Base-by-base conservation (phyloP, 148 eudicot genomes). In the Talinum fruticosum region DNA sequence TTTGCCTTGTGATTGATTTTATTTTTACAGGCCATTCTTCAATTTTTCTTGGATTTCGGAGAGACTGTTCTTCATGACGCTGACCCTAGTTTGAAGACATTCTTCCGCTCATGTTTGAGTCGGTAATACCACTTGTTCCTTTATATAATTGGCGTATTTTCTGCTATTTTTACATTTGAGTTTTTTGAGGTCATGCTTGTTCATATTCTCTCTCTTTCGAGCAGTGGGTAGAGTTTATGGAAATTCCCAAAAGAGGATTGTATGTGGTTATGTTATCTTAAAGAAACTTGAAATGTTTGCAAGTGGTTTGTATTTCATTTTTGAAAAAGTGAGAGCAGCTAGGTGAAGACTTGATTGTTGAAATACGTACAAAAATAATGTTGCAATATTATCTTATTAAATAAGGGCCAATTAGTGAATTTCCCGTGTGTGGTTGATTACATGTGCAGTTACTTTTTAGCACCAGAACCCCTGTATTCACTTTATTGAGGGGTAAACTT, bases 61-160 rank as follows among this genome's bases (percentile, higher is more conserved):
- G 99, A 96, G 74, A 78, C 78, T 61, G 93, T 96, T 81, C 89
- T 96, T 74, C 97, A 93, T 80, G 99, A 96, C 85, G 93, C 99
- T 76, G 99, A 96, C 84, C 92, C 99, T 76, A 91, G 95, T 82
- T 78, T 96, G 73, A 87, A 87, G 83, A 87, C 85, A 36, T 96
- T 91, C 75, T 89, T 96, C 71, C 93, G 92, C 33, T 87, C 95
- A 59, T 96, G 99, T 81, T 83, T 96, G 85, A 93, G 97, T 84
- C 91, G 99, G 99, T 96, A 84, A 83, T 77, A 18, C 49, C 70
- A 47, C 35, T 47, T 73, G 36, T 32, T 32, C 41, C 8, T 70
- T 71, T 64, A 26, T 78, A 41, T 41, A 41, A 10, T 69, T 49
- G 12, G 44, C n/a, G 28, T n/a, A 33, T 71, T 24, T 8, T 71